Base-by-base conservation (phyloP, 768 basidiomycete species). In the Russula olivacea region DNA sequence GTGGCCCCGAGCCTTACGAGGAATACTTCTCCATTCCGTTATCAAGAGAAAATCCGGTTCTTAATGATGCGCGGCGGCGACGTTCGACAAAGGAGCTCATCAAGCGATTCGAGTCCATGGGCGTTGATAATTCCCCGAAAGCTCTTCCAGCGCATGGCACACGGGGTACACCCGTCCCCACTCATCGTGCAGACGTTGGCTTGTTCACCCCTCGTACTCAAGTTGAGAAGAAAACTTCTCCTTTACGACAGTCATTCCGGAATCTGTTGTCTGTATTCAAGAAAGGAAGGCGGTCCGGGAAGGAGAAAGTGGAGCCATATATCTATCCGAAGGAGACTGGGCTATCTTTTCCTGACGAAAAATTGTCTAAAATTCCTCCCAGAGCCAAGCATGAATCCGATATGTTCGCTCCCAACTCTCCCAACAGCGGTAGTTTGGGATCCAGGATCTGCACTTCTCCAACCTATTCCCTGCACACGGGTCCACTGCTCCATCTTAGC, bases 251-350 rank as follows among this genome's bases (percentile, higher is more conserved):
- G 70, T 88, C 86, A 19, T 74, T 89, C 65, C 79, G 81, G 45
- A 88, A 83, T 66, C 70, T 88, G 34, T 74, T 89, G 49, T 80
- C 84, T 6, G 81, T 83, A 4, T 79, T 88, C 75, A 85, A 79
- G 73, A 86, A 82, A 71, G 74, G 71, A 50, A 73, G 69, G 58
- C 72, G 67, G 58, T 30, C 58, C 36, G 50, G 48, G 15, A 67
- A 59, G 28, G 66, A 71, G 15, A 75, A 72, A 55, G 62, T 66
- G 53, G 72, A 66, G 12, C 4, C 55, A 32, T 45, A 21, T 43
- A 34, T 23, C 51, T 21, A 30, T 58, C 60, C 51, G 43, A 56
- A 41, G 43, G 67, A 68, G 54, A 55, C 56, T 34, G 23, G 12
- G 8, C 52, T 58, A 15, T 21, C 45, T 25, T 25, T 17, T 34